A percentile compares a stretch with the other conserved stretches of the same genome.
phyloP scores from a whole-genome alignment of 1,139 yeast species.

The Debaryomycetaceae sp. region DNA sequence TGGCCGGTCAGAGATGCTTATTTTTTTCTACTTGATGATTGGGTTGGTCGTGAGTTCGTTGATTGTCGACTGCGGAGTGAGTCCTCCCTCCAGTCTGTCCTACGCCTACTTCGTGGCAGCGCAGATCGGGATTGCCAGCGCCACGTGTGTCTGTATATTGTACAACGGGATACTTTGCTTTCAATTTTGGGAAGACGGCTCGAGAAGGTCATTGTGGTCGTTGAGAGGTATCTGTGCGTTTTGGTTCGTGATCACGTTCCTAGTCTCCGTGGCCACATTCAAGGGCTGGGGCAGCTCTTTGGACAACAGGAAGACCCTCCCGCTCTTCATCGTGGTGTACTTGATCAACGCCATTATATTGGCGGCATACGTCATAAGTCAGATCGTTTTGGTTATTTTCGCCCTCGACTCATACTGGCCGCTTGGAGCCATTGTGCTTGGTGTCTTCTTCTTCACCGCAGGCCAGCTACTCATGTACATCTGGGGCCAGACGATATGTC shows the following conservation, averaged over 20 bases:
- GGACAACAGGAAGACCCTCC: conserved; percentile 48
- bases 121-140: conserved; percentile 72
- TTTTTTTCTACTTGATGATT: conserved; percentile 61
- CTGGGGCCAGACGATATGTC: conserved; percentile 63
- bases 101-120: conserved; percentile 81
- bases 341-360: conserved; percentile 67
- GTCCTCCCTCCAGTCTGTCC: conserved; percentile 74
- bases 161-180: conserved; percentile 78
- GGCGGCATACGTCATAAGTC: conserved; percentile 61
- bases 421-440: conserved; percentile 71
- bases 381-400: conserved; percentile 63
- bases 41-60: conserved; percentile 61
- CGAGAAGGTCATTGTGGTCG: conserved; percentile 56
- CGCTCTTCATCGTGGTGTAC: conserved; percentile 66
- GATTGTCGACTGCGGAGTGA: conserved; percentile 87
- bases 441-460: conserved; percentile 68
- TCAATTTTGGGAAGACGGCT: conserved; percentile 94
- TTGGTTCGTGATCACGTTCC: conserved; percentile 62
- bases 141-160: conserved; percentile 65
- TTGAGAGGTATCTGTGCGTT: conserved; percentile 46
- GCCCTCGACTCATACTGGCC: conserved; percentile 83
- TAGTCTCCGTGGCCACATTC: conserved; percentile 69
- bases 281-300: conserved; percentile 57
- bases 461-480: conserved; percentile 78
- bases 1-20: conserved; percentile 82